These are phyloP conservation scores for Kernera saxatilis DNA, from an alignment of 345 rosid species.

Conservation along the genomic window DNA sequence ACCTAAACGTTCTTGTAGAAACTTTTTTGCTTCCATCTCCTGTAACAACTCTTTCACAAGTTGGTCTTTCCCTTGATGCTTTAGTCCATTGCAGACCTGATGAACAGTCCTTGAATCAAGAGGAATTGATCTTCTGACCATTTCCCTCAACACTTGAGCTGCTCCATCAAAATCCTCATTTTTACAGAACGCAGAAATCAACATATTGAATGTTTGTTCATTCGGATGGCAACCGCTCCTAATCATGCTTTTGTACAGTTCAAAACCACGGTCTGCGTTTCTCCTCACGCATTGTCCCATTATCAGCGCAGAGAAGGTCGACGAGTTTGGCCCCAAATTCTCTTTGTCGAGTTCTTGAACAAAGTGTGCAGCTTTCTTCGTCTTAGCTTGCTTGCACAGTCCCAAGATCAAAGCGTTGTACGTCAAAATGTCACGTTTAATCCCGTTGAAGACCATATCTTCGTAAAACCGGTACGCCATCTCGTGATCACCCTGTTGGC, in stretches of 20 bases:
- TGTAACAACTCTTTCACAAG: conserved; percentile 36
- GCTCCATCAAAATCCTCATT: conserved; percentile 70
- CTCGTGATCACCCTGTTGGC: conserved; percentile 48
- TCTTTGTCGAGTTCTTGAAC: conserved; percentile 69
- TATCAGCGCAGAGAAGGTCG: conserved; percentile 77
- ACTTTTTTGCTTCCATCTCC: conserved; percentile 36
- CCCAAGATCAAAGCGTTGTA: conserved; percentile 80
- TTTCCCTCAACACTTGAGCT: conserved; percentile 47
- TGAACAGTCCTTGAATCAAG: conserved; percentile 38
- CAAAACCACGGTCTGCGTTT: conserved; percentile 61
- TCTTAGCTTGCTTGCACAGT: conserved; percentile 80
- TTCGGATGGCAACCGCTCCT: conserved; percentile 64
- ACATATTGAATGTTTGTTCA: conserved; percentile 38
- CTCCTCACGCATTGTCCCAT: conserved; percentile 67
- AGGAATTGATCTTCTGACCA: conserved; percentile 45
- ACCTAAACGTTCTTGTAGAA: conserved; percentile 1
- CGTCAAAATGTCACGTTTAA: conserved; percentile 63
- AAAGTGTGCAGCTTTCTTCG: conserved; percentile 78
- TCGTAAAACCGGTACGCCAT: conserved; percentile 57
- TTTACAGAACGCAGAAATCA: conserved; percentile 48
- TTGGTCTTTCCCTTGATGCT: conserved; percentile 45
- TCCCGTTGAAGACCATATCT: conserved; percentile 53
- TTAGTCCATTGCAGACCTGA: conserved; percentile 45
- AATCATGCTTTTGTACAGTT: conserved; percentile 66
- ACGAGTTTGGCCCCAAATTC: conserved; percentile 63